A percentile compares a stretch with the other conserved stretches of the same genome.
Conservation (phyloP, 2,329 filamentous ascomycete species). For the Hypocreales sp. region DNA sequence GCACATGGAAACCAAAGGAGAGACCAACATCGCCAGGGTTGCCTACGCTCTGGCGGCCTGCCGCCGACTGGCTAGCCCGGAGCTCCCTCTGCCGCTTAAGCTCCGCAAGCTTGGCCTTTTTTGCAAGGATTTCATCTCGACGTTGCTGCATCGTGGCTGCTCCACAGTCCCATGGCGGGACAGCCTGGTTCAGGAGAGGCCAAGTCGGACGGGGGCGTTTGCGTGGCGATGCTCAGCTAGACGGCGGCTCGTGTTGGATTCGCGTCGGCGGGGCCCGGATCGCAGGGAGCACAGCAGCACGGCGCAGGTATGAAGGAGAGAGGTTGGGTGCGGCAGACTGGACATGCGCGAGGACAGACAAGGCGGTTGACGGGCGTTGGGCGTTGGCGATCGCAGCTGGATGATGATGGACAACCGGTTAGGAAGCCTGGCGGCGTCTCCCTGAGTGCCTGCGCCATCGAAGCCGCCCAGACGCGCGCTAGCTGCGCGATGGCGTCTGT, state of each 20-base stretch:
- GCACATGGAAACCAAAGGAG: constrained; percentile 2
- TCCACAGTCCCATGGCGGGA: constrained; percentile 32
- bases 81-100: constrained; percentile 84
- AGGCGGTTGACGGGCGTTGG: too few species aligned
- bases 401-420: too few species aligned
- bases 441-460: neutral
- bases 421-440: too few species aligned
- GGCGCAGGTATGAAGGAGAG: too few species aligned
- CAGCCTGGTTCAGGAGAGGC: constrained; percentile 7
- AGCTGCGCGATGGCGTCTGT: neutral
- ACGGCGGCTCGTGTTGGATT: too few species aligned
- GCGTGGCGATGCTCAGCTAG: too few species aligned
- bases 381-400: too few species aligned
- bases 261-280: too few species aligned
- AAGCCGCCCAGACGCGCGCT: neutral
- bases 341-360: too few species aligned
- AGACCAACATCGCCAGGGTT: constrained; percentile 54
- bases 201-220: too few species aligned
- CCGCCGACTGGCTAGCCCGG: constrained; percentile 59
- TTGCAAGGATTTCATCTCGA: constrained; percentile 90
- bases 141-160: constrained; percentile 53
- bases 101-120: constrained; percentile 93
- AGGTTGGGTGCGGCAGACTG: too few species aligned
- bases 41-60: constrained; percentile 52
- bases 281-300: too few species aligned